A percentile compares a stretch with the other conserved stretches of the same genome.
Evolutionary conservation across 768 basidiomycete genomes (phyloP).

Genomic region (Boletales sp.): DNA sequence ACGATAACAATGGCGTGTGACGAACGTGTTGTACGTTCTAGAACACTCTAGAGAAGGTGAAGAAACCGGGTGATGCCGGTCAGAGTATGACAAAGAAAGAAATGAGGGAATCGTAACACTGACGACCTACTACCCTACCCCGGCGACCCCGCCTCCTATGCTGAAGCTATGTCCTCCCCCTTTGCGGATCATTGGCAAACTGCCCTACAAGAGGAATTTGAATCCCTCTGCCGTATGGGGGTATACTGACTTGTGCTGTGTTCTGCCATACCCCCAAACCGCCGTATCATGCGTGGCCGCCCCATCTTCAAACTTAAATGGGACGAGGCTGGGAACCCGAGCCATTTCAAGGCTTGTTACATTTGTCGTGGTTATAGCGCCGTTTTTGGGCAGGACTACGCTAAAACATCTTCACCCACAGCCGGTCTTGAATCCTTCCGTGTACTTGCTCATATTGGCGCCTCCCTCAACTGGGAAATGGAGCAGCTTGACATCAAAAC

Average conservation of each 20-base stretch:
- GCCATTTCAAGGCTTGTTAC: constrained; percentile 35
- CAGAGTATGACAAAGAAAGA: no score
- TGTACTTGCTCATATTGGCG: constrained; percentile 35
- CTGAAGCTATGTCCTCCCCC: no score
- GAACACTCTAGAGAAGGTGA: no score
- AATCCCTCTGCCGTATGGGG: background rate
- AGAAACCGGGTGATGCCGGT: no score
- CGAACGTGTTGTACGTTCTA: no score
- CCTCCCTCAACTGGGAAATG: constrained; percentile 32
- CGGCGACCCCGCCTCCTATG: no score
- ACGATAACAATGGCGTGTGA: no score
- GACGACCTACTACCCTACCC: no score
- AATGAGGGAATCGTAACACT: no score
- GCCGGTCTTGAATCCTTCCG: constrained; percentile 38
- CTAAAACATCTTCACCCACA: constrained; percentile 39
- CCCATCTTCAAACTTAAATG: constrained; percentile 30
- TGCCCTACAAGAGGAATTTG: constrained; percentile 22
- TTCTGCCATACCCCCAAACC: constrained; percentile 15
- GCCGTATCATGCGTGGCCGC: constrained; percentile 18
- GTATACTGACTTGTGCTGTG: constrained; percentile 20
- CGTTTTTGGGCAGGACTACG: constrained; percentile 40
- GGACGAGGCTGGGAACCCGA: constrained; percentile 7
- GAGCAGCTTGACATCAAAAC: constrained; percentile 40
- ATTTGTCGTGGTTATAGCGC: constrained; percentile 44
- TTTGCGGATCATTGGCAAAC: no score